Conservation (phyloP, 2,329 filamentous ascomycete species). For the Stemphylium lycopersici region DNA sequence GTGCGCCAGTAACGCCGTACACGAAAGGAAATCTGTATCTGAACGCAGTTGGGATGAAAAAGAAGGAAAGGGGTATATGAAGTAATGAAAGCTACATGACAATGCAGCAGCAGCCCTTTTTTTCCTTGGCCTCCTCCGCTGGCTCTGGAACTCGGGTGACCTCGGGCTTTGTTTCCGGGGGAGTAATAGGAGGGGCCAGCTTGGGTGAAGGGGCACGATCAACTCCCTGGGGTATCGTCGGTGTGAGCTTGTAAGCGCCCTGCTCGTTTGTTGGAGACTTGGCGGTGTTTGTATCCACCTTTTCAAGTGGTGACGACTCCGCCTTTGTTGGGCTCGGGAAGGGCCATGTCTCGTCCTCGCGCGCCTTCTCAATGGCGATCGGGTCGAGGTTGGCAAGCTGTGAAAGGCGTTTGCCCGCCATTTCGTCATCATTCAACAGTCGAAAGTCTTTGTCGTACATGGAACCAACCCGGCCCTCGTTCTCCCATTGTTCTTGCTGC, state of each 20-base stretch:
- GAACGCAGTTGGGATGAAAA: slow-evolving; percentile 25
- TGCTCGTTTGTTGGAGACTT: slow-evolving; percentile 50
- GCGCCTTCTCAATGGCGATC: slow-evolving; percentile 37
- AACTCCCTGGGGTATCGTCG: slow-evolving; percentile 48
- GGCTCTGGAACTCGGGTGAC: slow-evolving; percentile 62
- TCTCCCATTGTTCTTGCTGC: slow-evolving; percentile 95
- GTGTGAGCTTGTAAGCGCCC: slow-evolving; percentile 55
- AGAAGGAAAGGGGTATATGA: slow-evolving; percentile 37
- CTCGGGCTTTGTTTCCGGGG: slow-evolving; percentile 41
- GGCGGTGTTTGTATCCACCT: slow-evolving; percentile 27
- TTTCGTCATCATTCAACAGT: slow-evolving; percentile 72
- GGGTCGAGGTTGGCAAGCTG: slow-evolving; percentile 32
- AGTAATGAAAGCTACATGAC: slow-evolving; percentile 65
- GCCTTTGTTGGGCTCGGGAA: slow-evolving; percentile 41
- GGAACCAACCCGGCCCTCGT: slow-evolving; percentile 83
- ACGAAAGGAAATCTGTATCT: slow-evolving; percentile 36
- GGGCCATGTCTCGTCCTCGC: slow-evolving; percentile 43
- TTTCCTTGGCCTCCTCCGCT: slow-evolving; percentile 62
- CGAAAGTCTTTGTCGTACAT: slow-evolving; percentile 88
- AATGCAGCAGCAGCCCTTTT: slow-evolving; percentile 72
- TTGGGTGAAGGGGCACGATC: slow-evolving; percentile 36
- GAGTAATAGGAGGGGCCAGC: slow-evolving; percentile 27
- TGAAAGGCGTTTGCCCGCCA: slow-evolving; percentile 39
- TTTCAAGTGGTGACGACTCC: slow-evolving; percentile 26
- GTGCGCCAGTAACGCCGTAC: slow-evolving; percentile 31